Percentiles rank a stretch among this genome's conserved stretches.
phyloP scores from a whole-genome alignment of 306 rosid genomes.

The Vigna mungo region DNA sequence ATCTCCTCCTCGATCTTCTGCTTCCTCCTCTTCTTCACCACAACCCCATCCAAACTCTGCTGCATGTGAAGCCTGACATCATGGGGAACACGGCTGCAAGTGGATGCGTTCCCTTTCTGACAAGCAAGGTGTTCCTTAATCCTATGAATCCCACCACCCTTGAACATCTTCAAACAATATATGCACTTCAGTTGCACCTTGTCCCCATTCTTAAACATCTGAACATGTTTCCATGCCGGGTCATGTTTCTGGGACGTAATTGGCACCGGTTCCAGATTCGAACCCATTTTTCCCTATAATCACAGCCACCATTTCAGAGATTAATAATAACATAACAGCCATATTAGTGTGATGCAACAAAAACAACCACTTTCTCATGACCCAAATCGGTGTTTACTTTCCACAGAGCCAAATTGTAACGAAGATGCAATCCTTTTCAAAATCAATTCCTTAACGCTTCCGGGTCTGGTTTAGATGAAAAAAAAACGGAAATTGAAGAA shows the following conservation, averaged over 20 bases:
- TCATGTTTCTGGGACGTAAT: conserved; percentile 89
- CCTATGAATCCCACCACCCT: conserved; percentile 99
- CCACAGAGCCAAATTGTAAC: conserved; percentile 22
- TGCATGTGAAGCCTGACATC: conserved; percentile 81
- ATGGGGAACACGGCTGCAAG: conserved; percentile 73
- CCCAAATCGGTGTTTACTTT: conserved; percentile 14
- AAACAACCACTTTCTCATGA: conserved; percentile 33
- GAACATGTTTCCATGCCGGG: conserved; percentile 95
- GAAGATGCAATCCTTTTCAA: conserved; percentile 24
- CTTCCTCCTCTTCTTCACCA: conserved; percentile 81
- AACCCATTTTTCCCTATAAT: conserved; percentile 55
- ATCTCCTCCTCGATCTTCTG: conserved; percentile 86
- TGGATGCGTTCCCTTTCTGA: conserved; percentile 89
- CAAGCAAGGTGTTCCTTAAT: conserved; percentile 95
- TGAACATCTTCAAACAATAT: conserved; percentile 84
- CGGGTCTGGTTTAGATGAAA: neutral
- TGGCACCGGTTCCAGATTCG: conserved; percentile 69
- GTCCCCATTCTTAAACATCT: conserved; percentile 88
- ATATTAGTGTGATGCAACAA: conserved; percentile 6
- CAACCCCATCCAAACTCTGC: conserved; percentile 82
- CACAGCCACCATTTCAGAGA: conserved; percentile 32
- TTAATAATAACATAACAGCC: conserved; percentile 9
- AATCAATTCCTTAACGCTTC: neutral
- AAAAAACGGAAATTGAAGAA: neutral
- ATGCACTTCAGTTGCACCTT: conserved; percentile 81